These are phyloP conservation scores for Camellia lanceoleosa DNA, from an alignment of 148 eudicot genomes.

Conservation along the genomic window DNA sequence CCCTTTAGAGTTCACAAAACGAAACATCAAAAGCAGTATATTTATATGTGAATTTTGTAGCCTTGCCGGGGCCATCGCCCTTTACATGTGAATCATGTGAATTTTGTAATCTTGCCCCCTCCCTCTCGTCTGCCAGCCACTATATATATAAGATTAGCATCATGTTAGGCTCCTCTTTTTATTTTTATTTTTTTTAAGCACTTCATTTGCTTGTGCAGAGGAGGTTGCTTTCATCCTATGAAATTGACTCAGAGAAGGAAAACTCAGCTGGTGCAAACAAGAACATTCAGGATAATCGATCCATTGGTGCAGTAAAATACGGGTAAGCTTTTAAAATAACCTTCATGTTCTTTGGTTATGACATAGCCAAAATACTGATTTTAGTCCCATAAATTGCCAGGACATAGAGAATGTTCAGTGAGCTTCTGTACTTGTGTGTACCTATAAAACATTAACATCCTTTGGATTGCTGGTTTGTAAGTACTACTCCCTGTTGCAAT, in stretches of 20 bases:
- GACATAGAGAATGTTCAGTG: background rate
- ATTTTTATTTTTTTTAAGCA: background rate
- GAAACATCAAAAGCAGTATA: too few species aligned
- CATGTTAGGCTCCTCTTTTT: background rate
- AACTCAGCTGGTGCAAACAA: slow-evolving; percentile 17
- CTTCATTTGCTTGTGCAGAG: slow-evolving; percentile 33
- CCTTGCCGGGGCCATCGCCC: too few species aligned
- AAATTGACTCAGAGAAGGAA: slow-evolving; percentile 31
- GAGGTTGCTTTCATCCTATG: slow-evolving; percentile 49
- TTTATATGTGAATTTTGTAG: too few species aligned
- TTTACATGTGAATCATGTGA: too few species aligned
- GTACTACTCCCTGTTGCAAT: background rate
- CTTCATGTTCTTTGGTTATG: background rate
- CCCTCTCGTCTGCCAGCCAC: too few species aligned
- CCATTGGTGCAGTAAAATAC: slow-evolving; percentile 16
- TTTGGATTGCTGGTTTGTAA: background rate
- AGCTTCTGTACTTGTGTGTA: background rate
- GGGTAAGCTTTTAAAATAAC: slow-evolving; percentile 9
- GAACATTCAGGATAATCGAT: slow-evolving; percentile 15
- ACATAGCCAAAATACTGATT: background rate
- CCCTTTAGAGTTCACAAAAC: too few species aligned
- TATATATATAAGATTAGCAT: background rate
- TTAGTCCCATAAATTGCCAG: background rate
- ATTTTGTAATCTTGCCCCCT: too few species aligned
- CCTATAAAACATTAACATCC: background rate